Conservation (phyloP, 73 alveolate genomes). For the Tetrahymena borealis region DNA sequence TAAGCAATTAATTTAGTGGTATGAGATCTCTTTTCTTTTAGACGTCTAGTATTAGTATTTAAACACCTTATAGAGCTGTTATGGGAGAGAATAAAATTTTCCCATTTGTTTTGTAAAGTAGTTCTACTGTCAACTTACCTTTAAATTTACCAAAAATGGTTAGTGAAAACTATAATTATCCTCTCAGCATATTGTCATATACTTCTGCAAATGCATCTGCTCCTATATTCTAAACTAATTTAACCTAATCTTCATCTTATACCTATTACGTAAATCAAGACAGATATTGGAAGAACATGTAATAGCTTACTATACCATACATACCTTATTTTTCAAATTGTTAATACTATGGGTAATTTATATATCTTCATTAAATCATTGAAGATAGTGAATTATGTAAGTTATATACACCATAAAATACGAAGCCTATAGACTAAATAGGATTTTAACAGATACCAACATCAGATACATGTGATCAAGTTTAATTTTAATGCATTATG, state of each 20-base stretch:
- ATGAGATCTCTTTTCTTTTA: neutral
- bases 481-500: conserved; percentile 61
- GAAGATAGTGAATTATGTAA: conserved; percentile 60
- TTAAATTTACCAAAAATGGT: neutral
- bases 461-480: conserved; percentile 69
- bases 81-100: neutral
- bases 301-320: conserved; percentile 43
- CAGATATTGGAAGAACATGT: neutral
- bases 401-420: conserved; percentile 55
- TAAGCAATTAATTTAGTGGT: neutral
- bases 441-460: conserved; percentile 62
- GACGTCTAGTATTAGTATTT: neutral
- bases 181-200: neutral
- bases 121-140: neutral
- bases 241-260: neutral
- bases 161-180: neutral
- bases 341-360: conserved; percentile 77
- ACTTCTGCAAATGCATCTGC: neutral
- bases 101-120: neutral
- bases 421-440: conserved; percentile 59
- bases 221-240: neutral
- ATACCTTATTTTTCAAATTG: conserved; percentile 85
- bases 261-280: neutral
- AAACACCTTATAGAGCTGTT: neutral
- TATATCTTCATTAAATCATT: conserved; percentile 72